These are phyloP conservation scores for Eucalyptus dawsonii DNA, from an alignment of 345 rosid species.

Conservation along the genomic window DNA sequence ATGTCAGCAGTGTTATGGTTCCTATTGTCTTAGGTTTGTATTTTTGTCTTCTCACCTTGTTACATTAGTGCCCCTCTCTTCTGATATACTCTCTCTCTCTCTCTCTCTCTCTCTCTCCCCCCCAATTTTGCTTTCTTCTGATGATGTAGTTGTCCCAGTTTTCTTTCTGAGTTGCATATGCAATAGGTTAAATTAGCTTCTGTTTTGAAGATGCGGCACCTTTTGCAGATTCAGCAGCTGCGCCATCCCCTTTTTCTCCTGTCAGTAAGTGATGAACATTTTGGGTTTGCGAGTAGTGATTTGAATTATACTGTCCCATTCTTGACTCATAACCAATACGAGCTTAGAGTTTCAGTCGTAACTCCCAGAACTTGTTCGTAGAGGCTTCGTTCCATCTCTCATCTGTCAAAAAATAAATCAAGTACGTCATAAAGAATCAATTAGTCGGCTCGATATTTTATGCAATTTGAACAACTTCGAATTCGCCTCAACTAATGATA, in stretches of 20 bases:
- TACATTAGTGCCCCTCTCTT: neutral
- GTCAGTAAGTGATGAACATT: neutral
- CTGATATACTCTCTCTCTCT: neutral
- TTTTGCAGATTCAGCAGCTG: neutral
- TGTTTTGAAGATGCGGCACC: neutral
- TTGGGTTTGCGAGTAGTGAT: neutral
- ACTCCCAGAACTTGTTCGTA: neutral
- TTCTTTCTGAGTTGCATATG: neutral
- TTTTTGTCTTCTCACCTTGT: constrained; percentile 3
- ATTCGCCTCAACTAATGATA: neutral
- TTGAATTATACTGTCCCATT: neutral
- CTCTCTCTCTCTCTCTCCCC: neutral
- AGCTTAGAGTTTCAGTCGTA: neutral
- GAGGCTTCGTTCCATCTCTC: neutral
- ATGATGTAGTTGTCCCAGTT: neutral
- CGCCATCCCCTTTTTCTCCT: neutral
- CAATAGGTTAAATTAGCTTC: neutral
- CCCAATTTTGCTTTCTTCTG: neutral
- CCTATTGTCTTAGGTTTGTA: constrained; percentile 3
- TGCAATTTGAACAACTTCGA: neutral
- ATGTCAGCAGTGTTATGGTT: neutral
- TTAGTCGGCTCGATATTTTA: neutral
- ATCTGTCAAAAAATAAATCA: neutral
- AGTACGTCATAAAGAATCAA: neutral
- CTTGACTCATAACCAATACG: neutral